These are phyloP conservation scores for Aspergillus felis DNA, from an alignment of 2,329 filamentous ascomycete species.

Conservation along the genomic window DNA sequence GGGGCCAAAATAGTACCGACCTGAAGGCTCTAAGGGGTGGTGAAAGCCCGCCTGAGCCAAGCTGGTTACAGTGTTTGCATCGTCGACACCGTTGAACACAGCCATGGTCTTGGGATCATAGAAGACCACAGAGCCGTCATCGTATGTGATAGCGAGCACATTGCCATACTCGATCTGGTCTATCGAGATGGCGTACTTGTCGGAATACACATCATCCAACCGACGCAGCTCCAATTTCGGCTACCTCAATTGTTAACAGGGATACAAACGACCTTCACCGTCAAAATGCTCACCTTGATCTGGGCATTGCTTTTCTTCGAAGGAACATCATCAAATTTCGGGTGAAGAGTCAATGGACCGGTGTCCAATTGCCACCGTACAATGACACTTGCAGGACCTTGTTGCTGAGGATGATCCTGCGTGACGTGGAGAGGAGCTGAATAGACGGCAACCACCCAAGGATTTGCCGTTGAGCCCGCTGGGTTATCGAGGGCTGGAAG, in stretches of 20 bases:
- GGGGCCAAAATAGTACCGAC: constrained; percentile 33
- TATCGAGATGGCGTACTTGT: constrained; percentile 68
- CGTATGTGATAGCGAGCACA: constrained; percentile 67
- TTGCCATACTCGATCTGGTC: constrained; percentile 67
- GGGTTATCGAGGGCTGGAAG: constrained; percentile 59
- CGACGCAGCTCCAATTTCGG: constrained; percentile 55
- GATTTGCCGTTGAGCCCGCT: constrained; percentile 53
- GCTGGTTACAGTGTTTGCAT: constrained; percentile 62
- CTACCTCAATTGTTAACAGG: constrained; percentile 28
- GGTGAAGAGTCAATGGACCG: constrained; percentile 62
- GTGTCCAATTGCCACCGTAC: constrained; percentile 77
- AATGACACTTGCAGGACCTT: constrained; percentile 68
- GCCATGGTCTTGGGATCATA: constrained; percentile 71
- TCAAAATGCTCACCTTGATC: constrained; percentile 26
- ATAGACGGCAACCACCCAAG: constrained; percentile 69
- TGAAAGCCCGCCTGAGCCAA: constrained; percentile 75
- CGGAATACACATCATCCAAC: constrained; percentile 62
- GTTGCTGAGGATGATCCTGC: constrained; percentile 54
- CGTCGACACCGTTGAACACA: constrained; percentile 61
- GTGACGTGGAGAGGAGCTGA: constrained; percentile 55
- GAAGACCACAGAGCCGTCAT: constrained; percentile 77
- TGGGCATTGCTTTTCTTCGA: constrained; percentile 57
- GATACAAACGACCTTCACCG: constrained; percentile 1
- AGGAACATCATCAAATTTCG: constrained; percentile 73
- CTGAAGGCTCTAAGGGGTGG: constrained; percentile 62